These are phyloP conservation scores for Primulina eburnea DNA, from an alignment of 257 asterid species.

Conservation along the genomic window DNA sequence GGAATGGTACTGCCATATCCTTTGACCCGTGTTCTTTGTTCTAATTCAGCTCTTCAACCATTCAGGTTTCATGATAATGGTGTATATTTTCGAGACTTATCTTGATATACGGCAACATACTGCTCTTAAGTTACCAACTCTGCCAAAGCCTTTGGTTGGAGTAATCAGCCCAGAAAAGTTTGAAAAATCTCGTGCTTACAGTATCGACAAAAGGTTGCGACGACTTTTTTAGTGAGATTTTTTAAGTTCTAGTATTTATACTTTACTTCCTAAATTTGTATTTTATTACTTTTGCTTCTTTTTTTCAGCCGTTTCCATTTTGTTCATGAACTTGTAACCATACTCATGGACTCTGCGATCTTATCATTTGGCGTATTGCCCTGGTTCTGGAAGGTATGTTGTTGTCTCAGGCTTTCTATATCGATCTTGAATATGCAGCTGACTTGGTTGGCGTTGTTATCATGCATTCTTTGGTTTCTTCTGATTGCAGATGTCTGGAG, in stretches of 20 bases:
- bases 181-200: constrained; percentile 90
- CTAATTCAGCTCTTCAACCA: constrained; percentile 20
- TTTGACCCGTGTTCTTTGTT: neutral
- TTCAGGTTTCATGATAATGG: constrained; percentile 86
- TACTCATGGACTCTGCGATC: constrained; percentile 80
- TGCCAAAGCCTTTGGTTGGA: constrained; percentile 82
- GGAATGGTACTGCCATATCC: neutral
- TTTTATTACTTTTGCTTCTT: constrained; percentile 22
- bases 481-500: constrained; percentile 69
- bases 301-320: constrained; percentile 76
- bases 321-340: constrained; percentile 72
- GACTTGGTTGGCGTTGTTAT: constrained; percentile 12
- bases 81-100: constrained; percentile 77
- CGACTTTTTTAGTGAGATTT: constrained; percentile 18
- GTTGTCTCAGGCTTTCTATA: constrained; percentile 13
- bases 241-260: constrained; percentile 1
- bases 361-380: constrained; percentile 77
- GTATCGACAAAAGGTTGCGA: constrained; percentile 89
- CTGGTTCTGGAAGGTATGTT: constrained; percentile 95
- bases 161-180: constrained; percentile 90
- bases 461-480: constrained; percentile 14
- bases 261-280: constrained; percentile 17
- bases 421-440: constrained; percentile 20
- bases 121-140: constrained; percentile 80
- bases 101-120: constrained; percentile 88